phyloP scores from a whole-genome alignment of 1,139 yeast species.

The Pneumocystis oryctolagi region DNA sequence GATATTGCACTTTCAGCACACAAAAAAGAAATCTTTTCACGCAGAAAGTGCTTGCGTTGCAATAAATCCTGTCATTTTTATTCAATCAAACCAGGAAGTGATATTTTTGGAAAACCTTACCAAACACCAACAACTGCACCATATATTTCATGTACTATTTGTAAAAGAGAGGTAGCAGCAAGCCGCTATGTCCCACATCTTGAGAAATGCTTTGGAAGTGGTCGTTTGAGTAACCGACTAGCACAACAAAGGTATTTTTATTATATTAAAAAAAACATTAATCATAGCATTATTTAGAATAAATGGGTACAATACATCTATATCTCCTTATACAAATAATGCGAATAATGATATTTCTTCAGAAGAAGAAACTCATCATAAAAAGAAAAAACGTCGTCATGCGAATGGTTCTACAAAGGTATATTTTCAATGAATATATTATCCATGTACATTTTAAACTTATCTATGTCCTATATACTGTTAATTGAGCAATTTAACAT shows the following conservation, averaged over 20 bases:
- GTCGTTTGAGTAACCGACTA: not conserved
- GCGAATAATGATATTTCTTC: not conserved
- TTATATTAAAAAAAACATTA: not conserved
- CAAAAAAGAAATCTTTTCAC: not conserved
- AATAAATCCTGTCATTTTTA: not conserved
- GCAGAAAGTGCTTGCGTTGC: not conserved
- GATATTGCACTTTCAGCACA: not conserved
- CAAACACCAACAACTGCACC: constrained; percentile 1
- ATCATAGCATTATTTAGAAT: not conserved
- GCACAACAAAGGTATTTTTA: not conserved
- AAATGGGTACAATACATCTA: not conserved
- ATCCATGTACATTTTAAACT: not conserved
- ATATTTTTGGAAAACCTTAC: not conserved
- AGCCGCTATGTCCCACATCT: constrained; percentile 85
- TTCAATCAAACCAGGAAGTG: not conserved
- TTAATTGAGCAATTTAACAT: not conserved
- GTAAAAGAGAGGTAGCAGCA: constrained; percentile 78
- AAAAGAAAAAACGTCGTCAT: not conserved
- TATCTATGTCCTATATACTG: not conserved
- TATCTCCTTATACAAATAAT: not conserved
- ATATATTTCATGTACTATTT: constrained; percentile 66
- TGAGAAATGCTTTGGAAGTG: constrained; percentile 56
- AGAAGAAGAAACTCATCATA: not conserved
- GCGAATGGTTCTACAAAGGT: not conserved
- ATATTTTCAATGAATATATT: not conserved